A percentile compares a stretch with the other conserved stretches of the same genome.
Conservation (phyloP, 2,329 filamentous ascomycete species). For the Pezizomycotina sp. region DNA sequence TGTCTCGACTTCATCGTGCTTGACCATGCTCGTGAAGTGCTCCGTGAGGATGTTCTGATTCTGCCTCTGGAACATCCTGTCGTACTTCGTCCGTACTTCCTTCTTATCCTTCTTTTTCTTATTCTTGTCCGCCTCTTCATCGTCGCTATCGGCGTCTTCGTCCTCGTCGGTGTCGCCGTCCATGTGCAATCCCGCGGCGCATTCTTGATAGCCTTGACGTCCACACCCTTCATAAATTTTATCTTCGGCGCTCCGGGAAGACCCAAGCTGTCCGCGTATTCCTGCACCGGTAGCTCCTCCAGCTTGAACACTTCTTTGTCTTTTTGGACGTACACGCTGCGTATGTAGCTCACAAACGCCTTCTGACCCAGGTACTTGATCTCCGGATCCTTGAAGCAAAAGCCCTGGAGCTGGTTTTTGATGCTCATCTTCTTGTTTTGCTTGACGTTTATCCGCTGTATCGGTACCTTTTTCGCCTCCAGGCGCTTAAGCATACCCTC, state of each 20-base stretch:
- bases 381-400: slow-evolving; percentile 89
- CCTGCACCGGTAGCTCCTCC: slow-evolving; percentile 66
- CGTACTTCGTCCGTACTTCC: slow-evolving; percentile 80
- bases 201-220: slow-evolving; percentile 76
- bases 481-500: slow-evolving; percentile 74
- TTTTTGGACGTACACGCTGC: slow-evolving; percentile 71
- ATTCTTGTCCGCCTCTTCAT: slow-evolving; percentile 31
- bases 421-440: slow-evolving; percentile 81
- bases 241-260: slow-evolving; percentile 84
- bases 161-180: slow-evolving; percentile 40
- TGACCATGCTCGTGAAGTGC: slow-evolving; percentile 78
- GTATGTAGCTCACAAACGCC: slow-evolving; percentile 78
- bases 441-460: slow-evolving; percentile 71
- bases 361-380: slow-evolving; percentile 93
- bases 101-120: slow-evolving; percentile 45
- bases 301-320: slow-evolving; percentile 86
- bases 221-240: slow-evolving; percentile 79
- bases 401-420: slow-evolving; percentile 69
- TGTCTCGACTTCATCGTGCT: slow-evolving; percentile 39
- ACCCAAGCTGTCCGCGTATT: slow-evolving; percentile 68
- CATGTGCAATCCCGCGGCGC: slow-evolving; percentile 48
- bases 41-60: slow-evolving; percentile 93
- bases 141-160: slow-evolving; percentile 36
- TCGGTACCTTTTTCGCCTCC: slow-evolving; percentile 75
- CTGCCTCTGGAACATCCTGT: slow-evolving; percentile 88